Conservation (phyloP, 2,329 filamentous ascomycete genomes). For the Botrytis medusae region DNA sequence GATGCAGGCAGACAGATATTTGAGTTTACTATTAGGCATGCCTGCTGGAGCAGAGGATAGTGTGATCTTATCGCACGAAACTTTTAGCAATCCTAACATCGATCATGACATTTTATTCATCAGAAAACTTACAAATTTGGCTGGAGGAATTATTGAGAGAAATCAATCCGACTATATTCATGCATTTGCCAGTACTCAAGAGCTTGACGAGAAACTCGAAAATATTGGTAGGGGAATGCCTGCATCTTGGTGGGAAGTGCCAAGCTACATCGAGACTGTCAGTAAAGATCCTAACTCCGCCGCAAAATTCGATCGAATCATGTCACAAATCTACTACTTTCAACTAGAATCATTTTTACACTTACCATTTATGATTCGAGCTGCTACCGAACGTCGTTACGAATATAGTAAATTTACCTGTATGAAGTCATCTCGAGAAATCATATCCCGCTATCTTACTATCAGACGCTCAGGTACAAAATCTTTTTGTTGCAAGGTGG, state of each 20-base stretch:
- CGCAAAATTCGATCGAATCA: slow-evolving; percentile 31
- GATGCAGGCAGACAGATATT: slow-evolving; percentile 47
- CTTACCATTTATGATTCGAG: slow-evolving; percentile 39
- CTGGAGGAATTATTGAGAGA: slow-evolving; percentile 35
- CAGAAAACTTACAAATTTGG: slow-evolving; percentile 31
- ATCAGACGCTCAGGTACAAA: slow-evolving; percentile 27
- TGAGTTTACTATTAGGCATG: slow-evolving; percentile 40
- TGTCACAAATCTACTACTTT: slow-evolving; percentile 38
- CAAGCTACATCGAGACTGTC: slow-evolving; percentile 22
- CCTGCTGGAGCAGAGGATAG: slow-evolving; percentile 31
- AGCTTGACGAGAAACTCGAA: slow-evolving; percentile 38
- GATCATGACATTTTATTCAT: slow-evolving; percentile 31
- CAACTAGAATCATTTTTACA: slow-evolving; percentile 36
- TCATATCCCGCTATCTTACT: slow-evolving; percentile 34
- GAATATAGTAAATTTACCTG: slow-evolving; percentile 40
- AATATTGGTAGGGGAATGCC: slow-evolving; percentile 34
- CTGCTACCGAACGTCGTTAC: slow-evolving; percentile 36
- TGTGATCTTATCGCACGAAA: slow-evolving; percentile 30
- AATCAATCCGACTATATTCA: slow-evolving; percentile 32
- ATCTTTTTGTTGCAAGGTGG: slow-evolving; percentile 36
- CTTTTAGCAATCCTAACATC: slow-evolving; percentile 32
- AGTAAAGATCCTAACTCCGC: slow-evolving; percentile 19
- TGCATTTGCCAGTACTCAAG: slow-evolving; percentile 36
- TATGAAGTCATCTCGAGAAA: slow-evolving; percentile 35
- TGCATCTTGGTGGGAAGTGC: slow-evolving; percentile 36